Percentiles rank a stretch among this genome's conserved stretches.
These are phyloP conservation scores for Begonia loranthoides DNA, from an alignment of 306 rosid genomes.

Conservation along the genomic window DNA sequence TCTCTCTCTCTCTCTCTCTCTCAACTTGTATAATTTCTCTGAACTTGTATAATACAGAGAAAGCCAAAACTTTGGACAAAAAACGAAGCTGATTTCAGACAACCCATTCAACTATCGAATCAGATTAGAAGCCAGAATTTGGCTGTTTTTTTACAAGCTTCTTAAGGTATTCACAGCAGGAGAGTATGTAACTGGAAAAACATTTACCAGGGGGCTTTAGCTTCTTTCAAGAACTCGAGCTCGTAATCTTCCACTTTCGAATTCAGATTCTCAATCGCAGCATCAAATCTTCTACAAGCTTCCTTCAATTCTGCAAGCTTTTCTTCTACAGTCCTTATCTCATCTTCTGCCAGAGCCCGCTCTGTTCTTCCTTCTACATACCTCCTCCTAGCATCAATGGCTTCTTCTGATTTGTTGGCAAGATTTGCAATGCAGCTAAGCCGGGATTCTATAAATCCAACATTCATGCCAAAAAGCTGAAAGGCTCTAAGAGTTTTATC, in stretches of 20 bases:
- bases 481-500: constrained; percentile 56
- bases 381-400: constrained; percentile 27
- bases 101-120: too few species aligned
- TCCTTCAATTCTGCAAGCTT: constrained; percentile 57
- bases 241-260: constrained; percentile 38
- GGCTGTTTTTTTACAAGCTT: too few species aligned
- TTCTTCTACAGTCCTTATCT: constrained; percentile 41
- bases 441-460: constrained; percentile 44
- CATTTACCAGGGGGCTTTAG: constrained; percentile 44
- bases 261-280: constrained; percentile 44
- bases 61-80: too few species aligned
- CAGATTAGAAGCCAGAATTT: too few species aligned
- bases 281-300: constrained; percentile 48
- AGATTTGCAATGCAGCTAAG: constrained; percentile 40
- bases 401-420: constrained; percentile 33
- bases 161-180: too few species aligned
- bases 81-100: too few species aligned
- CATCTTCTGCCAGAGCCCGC: constrained; percentile 26
- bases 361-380: constrained; percentile 29
- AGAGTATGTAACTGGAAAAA: too few species aligned
- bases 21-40: too few species aligned
- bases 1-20: too few species aligned
- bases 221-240: constrained; percentile 36
- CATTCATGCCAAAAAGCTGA: constrained; percentile 63
- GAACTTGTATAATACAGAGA: too few species aligned